These are phyloP conservation scores for Auricularia cornea DNA, from an alignment of 768 basidiomycete species.

Conservation along the genomic window DNA sequence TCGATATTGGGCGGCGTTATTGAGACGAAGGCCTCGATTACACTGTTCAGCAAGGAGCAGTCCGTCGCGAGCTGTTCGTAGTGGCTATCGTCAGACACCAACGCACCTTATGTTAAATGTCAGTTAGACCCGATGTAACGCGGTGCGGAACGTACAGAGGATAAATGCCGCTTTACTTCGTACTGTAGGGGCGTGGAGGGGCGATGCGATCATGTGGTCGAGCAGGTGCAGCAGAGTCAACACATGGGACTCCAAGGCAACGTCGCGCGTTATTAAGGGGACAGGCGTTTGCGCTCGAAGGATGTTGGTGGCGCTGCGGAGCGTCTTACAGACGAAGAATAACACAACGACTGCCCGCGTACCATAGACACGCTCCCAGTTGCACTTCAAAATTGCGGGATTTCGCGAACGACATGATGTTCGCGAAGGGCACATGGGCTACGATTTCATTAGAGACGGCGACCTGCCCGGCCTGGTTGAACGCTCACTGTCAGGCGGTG, in stretches of 20 bases:
- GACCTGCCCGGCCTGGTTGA: not conserved
- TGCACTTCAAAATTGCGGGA: slow-evolving; percentile 54
- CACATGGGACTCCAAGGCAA: slow-evolving; percentile 33
- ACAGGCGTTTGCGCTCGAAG: slow-evolving; percentile 35
- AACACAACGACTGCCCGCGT: slow-evolving; percentile 8
- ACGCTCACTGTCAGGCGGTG: not conserved
- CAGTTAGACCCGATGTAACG: not conserved
- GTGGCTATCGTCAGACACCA: slow-evolving; percentile 61
- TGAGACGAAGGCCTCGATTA: slow-evolving; percentile 42
- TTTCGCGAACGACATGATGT: slow-evolving; percentile 45
- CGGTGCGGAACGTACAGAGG: slow-evolving; percentile 43
- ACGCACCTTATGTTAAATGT: slow-evolving; percentile 28
- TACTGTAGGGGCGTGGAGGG: slow-evolving; percentile 32
- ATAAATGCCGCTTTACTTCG: slow-evolving; percentile 68
- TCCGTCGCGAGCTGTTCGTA: slow-evolving; percentile 64
- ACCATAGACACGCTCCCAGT: slow-evolving; percentile 66
- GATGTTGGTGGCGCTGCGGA: slow-evolving; percentile 48
- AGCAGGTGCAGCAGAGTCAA: slow-evolving; percentile 64
- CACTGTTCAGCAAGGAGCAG: slow-evolving; percentile 51
- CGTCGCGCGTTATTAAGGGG: slow-evolving; percentile 19
- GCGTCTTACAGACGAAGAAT: not conserved
- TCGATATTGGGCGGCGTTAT: slow-evolving; percentile 45
- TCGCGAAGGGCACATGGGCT: slow-evolving; percentile 26
- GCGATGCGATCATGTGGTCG: slow-evolving; percentile 46
- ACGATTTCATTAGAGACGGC: not conserved